Evolutionary conservation across 345 rosid species (phyloP), one percentile per base, ranked within the genome.

Genomic region (Lumnitzera racemosa): DNA sequence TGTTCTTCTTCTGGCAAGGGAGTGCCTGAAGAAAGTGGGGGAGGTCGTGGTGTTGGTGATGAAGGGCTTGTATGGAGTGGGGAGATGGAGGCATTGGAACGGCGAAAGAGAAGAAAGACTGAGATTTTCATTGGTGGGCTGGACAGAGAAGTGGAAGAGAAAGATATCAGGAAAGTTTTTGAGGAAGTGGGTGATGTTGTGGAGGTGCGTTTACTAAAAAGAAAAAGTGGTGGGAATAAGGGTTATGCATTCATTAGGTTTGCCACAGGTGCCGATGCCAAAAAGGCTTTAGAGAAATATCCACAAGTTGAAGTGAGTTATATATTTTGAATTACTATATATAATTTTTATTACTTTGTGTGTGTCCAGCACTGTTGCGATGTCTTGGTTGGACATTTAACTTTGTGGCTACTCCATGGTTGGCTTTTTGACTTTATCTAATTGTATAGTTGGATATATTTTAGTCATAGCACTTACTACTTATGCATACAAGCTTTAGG

Each of bases 41-140:
- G 41, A 7, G 46, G 20, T 46, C 57, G 46, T 15, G 36, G 15
- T 27, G 31, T 5, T 17, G 55, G 55, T 41, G 54, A 55, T 57
- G 65, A 61, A 14, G 57, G 51, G 56, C 46, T 67, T 49, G 52
- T 17, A 29, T 63, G 59, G 49, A 67, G 72, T 58, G 63, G 72
- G 14, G 76, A 67, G 53, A 13, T 72, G 66, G 72, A 72, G 46
- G 76, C 72, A 5, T 24, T 72, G 56, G 70, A 66, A 54, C 60
- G 70, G 36, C 43, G 56, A 52, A 57, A 60, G 65, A 70, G 64
- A 60, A 61, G 70, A 41, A 71, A 57, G 47, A 71, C 70, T 14
- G 70, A 66, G 67, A 62, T 71, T 71, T 71, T 66, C 29, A 27
- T 71, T 66, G 75, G 75, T 61, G 70, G 75, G 46, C 57, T 71